Conservation (phyloP, 208 protist species). For the Entamoeba moshkovskii region DNA sequence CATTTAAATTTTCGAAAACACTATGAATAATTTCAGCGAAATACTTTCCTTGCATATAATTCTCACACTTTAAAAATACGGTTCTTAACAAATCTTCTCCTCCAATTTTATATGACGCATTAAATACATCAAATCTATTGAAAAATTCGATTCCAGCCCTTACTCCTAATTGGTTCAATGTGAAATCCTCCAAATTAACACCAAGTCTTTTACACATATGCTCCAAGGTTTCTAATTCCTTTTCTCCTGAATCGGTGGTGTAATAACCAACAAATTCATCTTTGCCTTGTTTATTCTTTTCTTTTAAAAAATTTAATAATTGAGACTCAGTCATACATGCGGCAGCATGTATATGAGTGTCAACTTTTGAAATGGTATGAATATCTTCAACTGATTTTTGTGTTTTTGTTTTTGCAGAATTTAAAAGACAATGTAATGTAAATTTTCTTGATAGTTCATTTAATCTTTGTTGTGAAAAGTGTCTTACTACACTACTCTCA, state of each 20-base stretch:
- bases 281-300: slow-evolving; percentile 66
- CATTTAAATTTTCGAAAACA: background rate
- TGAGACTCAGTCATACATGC: slow-evolving; percentile 75
- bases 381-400: background rate
- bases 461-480: background rate
- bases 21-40: slow-evolving; percentile 15
- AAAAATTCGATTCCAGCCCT: background rate
- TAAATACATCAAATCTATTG: slow-evolving; percentile 30
- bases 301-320: slow-evolving; percentile 72
- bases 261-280: background rate
- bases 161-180: slow-evolving; percentile 36
- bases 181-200: slow-evolving; percentile 30
- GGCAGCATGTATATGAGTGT: slow-evolving; percentile 83
- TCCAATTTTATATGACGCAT: background rate
- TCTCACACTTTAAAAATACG: slow-evolving; percentile 18
- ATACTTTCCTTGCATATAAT: slow-evolving; percentile 15
- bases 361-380: slow-evolving; percentile 65
- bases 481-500: background rate
- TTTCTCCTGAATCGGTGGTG: background rate
- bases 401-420: background rate
- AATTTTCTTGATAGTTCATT: background rate
- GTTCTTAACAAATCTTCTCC: background rate
- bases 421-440: background rate
- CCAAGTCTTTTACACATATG: background rate
- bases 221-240: slow-evolving; percentile 30